Evolutionary conservation across 2,329 filamentous ascomycete species (phyloP).

Genomic region (Lachnellula subtilissima): DNA sequence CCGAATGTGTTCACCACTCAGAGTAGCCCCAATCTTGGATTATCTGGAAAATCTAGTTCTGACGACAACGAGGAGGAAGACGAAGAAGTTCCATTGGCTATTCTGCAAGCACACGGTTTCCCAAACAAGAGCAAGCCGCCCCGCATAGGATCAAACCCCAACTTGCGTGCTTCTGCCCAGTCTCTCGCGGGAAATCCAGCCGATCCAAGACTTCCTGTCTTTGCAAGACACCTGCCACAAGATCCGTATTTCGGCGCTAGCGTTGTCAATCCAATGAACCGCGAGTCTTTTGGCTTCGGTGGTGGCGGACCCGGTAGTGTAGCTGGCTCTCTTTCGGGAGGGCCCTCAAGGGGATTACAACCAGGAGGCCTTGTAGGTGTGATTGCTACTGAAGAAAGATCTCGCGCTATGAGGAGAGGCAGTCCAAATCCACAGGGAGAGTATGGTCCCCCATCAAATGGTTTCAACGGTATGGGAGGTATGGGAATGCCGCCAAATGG

Average conservation of each 20-base stretch:
- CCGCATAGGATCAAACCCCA: constrained; percentile 64
- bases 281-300: constrained; percentile 70
- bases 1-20: constrained; percentile 53
- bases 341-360: constrained; percentile 38
- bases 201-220: constrained; percentile 60
- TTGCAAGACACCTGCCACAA: constrained; percentile 74
- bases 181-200: constrained; percentile 52
- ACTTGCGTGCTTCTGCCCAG: constrained; percentile 57
- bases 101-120: constrained; percentile 84
- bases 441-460: constrained; percentile 31
- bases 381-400: constrained; percentile 79
- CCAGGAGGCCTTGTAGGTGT: constrained; percentile 82
- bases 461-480: constrained; percentile 31
- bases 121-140: constrained; percentile 74
- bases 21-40: constrained; percentile 57
- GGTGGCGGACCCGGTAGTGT: constrained; percentile 56
- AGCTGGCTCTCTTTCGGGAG: constrained; percentile 38
- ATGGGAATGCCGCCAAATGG: constrained; percentile 28
- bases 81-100: constrained; percentile 81
- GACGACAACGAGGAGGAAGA: constrained; percentile 46
- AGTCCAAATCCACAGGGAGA: constrained; percentile 64
- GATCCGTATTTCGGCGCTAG: constrained; percentile 82
- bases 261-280: constrained; percentile 64
- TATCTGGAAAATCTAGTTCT: constrained; percentile 11
- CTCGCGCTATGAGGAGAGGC: constrained; percentile 70